Conservation (phyloP, 768 basidiomycete species). For the Suillus occidentalis region DNA sequence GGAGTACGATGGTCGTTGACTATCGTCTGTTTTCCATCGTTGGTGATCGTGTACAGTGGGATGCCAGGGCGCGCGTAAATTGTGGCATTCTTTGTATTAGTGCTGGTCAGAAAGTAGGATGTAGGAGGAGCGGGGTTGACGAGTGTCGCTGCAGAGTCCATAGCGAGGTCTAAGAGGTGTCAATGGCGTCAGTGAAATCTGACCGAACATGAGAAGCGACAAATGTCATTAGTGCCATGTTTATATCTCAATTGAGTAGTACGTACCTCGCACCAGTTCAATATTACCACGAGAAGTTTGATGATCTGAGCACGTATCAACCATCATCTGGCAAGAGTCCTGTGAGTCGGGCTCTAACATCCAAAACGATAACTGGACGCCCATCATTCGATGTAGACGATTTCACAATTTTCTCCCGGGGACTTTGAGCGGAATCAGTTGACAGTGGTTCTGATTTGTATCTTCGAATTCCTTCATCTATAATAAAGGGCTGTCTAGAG, state of each 20-base stretch:
- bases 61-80: constrained; percentile 18
- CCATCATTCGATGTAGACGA: background rate
- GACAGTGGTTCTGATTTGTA: background rate
- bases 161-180: constrained; percentile 5
- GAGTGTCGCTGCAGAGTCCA: constrained; percentile 31
- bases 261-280: background rate
- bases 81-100: constrained; percentile 17
- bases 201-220: background rate
- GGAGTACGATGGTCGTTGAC: constrained; percentile 16
- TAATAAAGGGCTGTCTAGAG: background rate
- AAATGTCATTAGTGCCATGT: background rate
- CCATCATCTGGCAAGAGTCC: background rate
- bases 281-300: background rate
- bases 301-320: background rate
- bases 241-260: background rate
- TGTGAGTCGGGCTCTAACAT: constrained; percentile 1
- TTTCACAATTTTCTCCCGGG: background rate
- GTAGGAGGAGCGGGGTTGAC: constrained; percentile 27
- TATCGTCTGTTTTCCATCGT: constrained; percentile 18
- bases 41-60: constrained; percentile 28
- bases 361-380: background rate
- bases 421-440: background rate
- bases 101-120: constrained; percentile 26
- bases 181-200: background rate
- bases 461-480: no score